Evolutionary conservation across 805 yeast genomes (phyloP).

Genomic region (Saccharomycopsis fodiens): DNA sequence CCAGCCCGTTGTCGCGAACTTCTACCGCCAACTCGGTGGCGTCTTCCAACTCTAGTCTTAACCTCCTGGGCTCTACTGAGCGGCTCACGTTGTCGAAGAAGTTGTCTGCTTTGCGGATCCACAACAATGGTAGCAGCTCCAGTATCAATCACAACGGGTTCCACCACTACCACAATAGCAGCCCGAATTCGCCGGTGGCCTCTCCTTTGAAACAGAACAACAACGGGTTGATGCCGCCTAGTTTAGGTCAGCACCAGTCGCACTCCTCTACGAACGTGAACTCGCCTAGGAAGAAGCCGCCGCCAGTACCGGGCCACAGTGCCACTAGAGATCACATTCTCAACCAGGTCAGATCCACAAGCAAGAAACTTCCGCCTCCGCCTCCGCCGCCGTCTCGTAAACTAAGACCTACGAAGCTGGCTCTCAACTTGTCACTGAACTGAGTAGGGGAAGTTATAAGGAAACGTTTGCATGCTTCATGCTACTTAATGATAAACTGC

Average conservation of each 20-base stretch:
- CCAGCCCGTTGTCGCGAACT: constrained; percentile 8
- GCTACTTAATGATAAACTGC: too few species aligned
- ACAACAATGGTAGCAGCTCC: not conserved
- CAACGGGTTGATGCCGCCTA: not conserved
- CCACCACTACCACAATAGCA: not conserved
- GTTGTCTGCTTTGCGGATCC: not conserved
- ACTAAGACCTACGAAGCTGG: not conserved
- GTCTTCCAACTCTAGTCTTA: constrained; percentile 9
- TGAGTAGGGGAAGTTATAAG: too few species aligned
- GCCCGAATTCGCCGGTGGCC: constrained; percentile 1
- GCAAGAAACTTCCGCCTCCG: constrained; percentile 8
- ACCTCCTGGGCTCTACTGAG: not conserved
- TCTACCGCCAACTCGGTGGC: constrained; percentile 15
- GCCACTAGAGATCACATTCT: not conserved
- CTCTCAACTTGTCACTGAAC: not conserved
- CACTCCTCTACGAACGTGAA: not conserved
- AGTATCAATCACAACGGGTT: not conserved
- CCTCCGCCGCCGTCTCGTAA: constrained; percentile 11
- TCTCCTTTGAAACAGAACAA: constrained; percentile 2
- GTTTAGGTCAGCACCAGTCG: not conserved
- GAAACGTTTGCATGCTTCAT: too few species aligned
- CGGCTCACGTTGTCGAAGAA: constrained; percentile 6
- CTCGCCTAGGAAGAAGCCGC: constrained; percentile 5
- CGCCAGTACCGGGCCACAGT: constrained; percentile 8
- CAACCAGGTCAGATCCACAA: not conserved